phyloP scores from a whole-genome alignment of 306 rosid genomes.

The Notholithocarpus densiflorus region DNA sequence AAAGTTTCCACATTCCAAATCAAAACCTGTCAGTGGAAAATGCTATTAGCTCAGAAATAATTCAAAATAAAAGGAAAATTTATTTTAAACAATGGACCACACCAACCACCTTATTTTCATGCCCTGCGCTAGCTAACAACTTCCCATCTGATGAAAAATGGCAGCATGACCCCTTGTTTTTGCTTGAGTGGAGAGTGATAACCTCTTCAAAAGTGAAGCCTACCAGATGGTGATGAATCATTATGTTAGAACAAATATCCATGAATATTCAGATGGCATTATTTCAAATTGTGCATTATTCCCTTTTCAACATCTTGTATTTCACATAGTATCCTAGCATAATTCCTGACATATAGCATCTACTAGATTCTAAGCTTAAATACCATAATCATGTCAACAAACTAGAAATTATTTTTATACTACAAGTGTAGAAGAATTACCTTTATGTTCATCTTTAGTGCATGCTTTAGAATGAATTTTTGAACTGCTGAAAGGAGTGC shows the following conservation, averaged over 20 bases:
- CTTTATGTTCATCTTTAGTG: conserved; percentile 22
- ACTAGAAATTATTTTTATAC: neutral
- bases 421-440: conserved; percentile 23
- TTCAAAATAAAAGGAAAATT: conserved; percentile 21
- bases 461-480: conserved; percentile 26
- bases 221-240: conserved; percentile 22
- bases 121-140: conserved; percentile 55
- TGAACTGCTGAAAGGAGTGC: conserved; percentile 30
- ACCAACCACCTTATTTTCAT: conserved; percentile 53
- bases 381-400: neutral
- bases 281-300: neutral
- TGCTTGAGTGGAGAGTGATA: conserved; percentile 44
- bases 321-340: neutral
- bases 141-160: conserved; percentile 67
- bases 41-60: conserved; percentile 20
- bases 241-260: conserved; percentile 11
- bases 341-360: neutral
- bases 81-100: conserved; percentile 12
- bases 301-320: neutral
- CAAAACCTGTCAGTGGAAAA: conserved; percentile 41
- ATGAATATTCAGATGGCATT: neutral
- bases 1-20: conserved; percentile 58
- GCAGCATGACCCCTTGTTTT: conserved; percentile 46
- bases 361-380: neutral
- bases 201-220: conserved; percentile 48